Evolutionary conservation across 768 basidiomycete genomes (phyloP).

Genomic region (Boletus patriciae): DNA sequence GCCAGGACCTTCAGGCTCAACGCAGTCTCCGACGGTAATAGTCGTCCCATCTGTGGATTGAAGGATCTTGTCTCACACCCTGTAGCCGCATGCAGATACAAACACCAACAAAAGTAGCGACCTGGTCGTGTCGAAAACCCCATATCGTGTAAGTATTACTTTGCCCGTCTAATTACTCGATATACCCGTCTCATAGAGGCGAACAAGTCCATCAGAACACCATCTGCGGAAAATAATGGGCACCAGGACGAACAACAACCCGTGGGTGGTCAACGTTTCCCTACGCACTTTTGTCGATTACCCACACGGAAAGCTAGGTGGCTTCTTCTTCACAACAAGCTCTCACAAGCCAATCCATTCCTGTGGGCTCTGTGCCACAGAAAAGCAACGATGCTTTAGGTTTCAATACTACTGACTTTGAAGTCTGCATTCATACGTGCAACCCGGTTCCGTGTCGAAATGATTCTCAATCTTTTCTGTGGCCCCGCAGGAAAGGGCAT

Average conservation of each 20-base stretch:
- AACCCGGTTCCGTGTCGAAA: slow-evolving; percentile 25
- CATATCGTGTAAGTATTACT: slow-evolving; percentile 18
- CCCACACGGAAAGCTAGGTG: background rate
- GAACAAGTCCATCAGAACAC: slow-evolving; percentile 13
- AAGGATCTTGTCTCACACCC: slow-evolving; percentile 5
- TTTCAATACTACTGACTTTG: slow-evolving; percentile 14
- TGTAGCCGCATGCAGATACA: slow-evolving; percentile 10
- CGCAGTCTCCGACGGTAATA: slow-evolving; percentile 14
- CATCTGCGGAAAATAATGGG: background rate
- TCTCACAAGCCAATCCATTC: background rate
- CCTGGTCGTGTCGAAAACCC: slow-evolving; percentile 24
- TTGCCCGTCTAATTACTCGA: background rate
- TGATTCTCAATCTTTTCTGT: slow-evolving; percentile 27
- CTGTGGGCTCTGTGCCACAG: slow-evolving; percentile 5
- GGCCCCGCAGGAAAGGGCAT: slow-evolving; percentile 16
- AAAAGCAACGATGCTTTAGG: background rate
- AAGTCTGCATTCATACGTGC: slow-evolving; percentile 31
- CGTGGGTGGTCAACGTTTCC: slow-evolving; percentile 11
- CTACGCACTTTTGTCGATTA: background rate
- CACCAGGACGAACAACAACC: slow-evolving; percentile 5
- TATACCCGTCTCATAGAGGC: background rate
- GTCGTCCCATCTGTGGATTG: background rate
- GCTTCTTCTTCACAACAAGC: background rate
- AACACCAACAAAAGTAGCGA: slow-evolving; percentile 19
- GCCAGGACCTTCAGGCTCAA: background rate